A percentile compares a stretch with the other conserved stretches of the same genome.
Evolutionary conservation across 768 basidiomycete species (phyloP).

Genomic region (Rhodosporidiobolus sp.): DNA sequence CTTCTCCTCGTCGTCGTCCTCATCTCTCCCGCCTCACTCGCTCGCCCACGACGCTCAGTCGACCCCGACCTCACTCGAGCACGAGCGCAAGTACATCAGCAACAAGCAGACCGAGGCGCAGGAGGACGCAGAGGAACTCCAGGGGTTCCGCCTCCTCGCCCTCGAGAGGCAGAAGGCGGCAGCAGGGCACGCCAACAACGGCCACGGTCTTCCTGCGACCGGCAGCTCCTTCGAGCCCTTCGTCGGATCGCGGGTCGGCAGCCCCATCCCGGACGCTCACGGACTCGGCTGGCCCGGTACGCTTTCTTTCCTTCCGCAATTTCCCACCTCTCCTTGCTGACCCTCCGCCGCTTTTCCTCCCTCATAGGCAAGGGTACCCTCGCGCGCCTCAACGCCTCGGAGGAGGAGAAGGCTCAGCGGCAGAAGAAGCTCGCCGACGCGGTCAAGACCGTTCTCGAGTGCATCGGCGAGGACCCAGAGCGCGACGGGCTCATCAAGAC

Average conservation of each 20-base stretch:
- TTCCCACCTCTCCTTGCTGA: neutral
- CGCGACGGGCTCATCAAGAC: constrained; percentile 88
- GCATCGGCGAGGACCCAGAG: constrained; percentile 96
- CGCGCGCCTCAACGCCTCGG: constrained; percentile 31
- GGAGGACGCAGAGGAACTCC: constrained; percentile 17
- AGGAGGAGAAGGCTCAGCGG: constrained; percentile 24
- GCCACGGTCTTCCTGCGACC: neutral
- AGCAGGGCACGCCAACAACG: neutral
- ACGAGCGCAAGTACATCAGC: constrained; percentile 1
- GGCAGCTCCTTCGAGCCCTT: constrained; percentile 26
- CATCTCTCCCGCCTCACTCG: neutral
- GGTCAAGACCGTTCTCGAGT: constrained; percentile 87
- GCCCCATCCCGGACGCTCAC: constrained; percentile 42
- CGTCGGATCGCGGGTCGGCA: constrained; percentile 27
- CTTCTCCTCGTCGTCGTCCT: constrained; percentile 2
- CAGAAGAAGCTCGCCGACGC: constrained; percentile 69
- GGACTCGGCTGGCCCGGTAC: constrained; percentile 46
- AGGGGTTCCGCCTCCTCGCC: constrained; percentile 17
- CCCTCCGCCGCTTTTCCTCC: neutral
- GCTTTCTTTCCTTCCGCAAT: neutral
- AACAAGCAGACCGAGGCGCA: neutral
- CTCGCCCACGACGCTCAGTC: neutral
- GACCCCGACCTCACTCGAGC: neutral
- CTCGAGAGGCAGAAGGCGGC: constrained; percentile 14
- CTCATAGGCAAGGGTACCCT: constrained; percentile 41